Base-by-base conservation (phyloP, 352 stramenopile species). In the Phytophthora ohioensis region DNA sequence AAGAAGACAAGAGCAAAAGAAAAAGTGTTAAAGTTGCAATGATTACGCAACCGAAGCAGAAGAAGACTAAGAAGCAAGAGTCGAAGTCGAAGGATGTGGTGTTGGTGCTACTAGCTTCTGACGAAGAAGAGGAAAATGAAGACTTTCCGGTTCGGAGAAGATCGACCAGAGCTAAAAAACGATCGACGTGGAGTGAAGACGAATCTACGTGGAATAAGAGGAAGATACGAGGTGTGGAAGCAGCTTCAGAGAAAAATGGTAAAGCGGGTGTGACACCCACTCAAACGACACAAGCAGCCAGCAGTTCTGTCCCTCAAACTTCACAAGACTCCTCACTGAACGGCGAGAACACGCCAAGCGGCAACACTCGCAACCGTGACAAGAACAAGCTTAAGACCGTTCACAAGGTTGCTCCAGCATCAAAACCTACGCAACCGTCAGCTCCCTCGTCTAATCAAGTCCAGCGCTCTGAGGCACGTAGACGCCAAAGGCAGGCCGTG, bases 41-140 rank as follows among this genome's bases (percentile, higher is more conserved):
- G 9, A 48, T 2, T 12, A 45, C 34, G 30, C 31, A 27, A 27
- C 21, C 21, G 21, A 27, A 27, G 21, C 34, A 32, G 31, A n/a
- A 27, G 17, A 27, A 27, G 21, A 27, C 13, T 10, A 35, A 49
- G 15, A 27, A 57, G 7, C 34, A 56, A 30, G 30, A 12, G n/a
- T 9, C 2, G 3, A 36, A 43, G 32, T 9, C 47, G 10, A 52
- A 60, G 59, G 30, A 13, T 35, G 27, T 3, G 39, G 2, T 52
- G 17, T 7, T 27, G 21, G 21, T 27, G 21, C 21, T 27, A 27
- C 21, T 27, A 27, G 2, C 27, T 27, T 67, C 57, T 12, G 38
- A 54, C 10, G 57, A 47, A 41, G 48, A 71, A 13, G 54, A 62
- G 34, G 42, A 53, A 34, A 41, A 71, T 38, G 55, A 66, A 54